A percentile compares a stretch with the other conserved stretches of the same genome.
These are phyloP conservation scores for Trypanosoma melophagium DNA, from an alignment of 208 protist species.

Conservation along the genomic window DNA sequence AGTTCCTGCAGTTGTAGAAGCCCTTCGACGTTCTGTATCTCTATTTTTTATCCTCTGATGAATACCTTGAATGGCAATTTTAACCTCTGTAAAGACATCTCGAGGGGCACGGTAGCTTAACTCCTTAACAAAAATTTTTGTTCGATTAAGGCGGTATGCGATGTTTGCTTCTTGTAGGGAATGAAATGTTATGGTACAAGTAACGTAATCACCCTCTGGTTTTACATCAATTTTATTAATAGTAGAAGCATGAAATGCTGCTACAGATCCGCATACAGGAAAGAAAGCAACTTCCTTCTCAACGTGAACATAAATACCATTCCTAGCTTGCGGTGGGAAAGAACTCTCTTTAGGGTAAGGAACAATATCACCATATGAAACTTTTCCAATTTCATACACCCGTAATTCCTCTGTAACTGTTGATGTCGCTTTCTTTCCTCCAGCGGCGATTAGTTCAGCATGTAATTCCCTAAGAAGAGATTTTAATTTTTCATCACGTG, in stretches of 20 bases:
- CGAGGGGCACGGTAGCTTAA: conserved; percentile 62
- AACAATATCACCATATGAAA: conserved; percentile 69
- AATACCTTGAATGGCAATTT: conserved; percentile 63
- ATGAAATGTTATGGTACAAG: conserved; percentile 90
- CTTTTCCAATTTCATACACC: conserved; percentile 58
- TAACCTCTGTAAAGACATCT: conserved; percentile 62
- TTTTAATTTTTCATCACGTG: conserved; percentile 69
- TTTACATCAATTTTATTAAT: conserved; percentile 94
- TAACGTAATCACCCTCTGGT: conserved; percentile 72
- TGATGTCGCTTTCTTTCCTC: conserved; percentile 67
- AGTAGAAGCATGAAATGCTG: conserved; percentile 95
- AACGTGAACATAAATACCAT: conserved; percentile 82
- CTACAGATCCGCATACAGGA: conserved; percentile 88
- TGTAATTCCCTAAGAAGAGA: conserved; percentile 66
- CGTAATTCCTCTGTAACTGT: conserved; percentile 64
- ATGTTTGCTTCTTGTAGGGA: conserved; percentile 77
- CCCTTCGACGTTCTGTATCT: conserved; percentile 56
- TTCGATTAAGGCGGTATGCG: conserved; percentile 79
- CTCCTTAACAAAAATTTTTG: conserved; percentile 89
- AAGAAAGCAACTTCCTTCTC: conserved; percentile 91
- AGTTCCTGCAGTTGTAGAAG: conserved; percentile 41
- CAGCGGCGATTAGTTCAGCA: conserved; percentile 64
- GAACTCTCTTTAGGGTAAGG: conserved; percentile 38
- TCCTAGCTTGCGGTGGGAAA: conserved; percentile 32
- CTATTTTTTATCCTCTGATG: conserved; percentile 78